Base-by-base conservation (phyloP, 345 rosid genomes). In the Populus pruinosa region DNA sequence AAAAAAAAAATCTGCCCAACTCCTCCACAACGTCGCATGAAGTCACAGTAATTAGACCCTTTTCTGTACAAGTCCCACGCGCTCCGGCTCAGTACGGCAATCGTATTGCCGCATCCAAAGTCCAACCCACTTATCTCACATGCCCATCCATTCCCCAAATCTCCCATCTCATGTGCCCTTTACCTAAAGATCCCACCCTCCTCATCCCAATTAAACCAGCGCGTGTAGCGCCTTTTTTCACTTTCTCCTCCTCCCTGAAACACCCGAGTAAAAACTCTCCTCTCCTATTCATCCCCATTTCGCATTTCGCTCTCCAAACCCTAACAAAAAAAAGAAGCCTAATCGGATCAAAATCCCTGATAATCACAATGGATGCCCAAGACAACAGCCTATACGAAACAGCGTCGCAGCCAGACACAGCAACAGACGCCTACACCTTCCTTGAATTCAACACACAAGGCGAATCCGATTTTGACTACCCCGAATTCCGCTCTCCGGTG, bases 391-490 rank as follows among this genome's bases (percentile, higher is more conserved):
- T 92, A 69, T 94, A 84, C 77, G 99, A 96, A 11, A 91, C 98
- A 69, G 93, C 97, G 62, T 96, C 99, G 78, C 99, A 96, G 85
- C 98, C 99, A 27, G 99, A 92, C 83, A 75, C 97, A 14, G 93
- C 81, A 25, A 77, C 87, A 69, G 98, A 94, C 83, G 99, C 97
- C 11, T 96, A 96, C 82, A 90, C 93, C 59, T 96, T 96, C 79
- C 89, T 92, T 78, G 99, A 96, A 86, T 94, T 96, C 89, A 92
- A 92, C 87, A 91, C 97, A 53, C 97, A 96, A 82, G 98, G 98
- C 27, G 99, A 96, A 83, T 87, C 98, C 72, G 98, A 96, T 76
- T 96, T 96, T 78, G 98, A 96, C 86, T 96, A 90, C 86, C 89
- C 92, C 1, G 99, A 94, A 82, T 96, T 94, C 83, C 89, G 92